A percentile compares a stretch with the other conserved stretches of the same genome.
These are phyloP conservation scores for Pyrenochaeta sp. DNA, from an alignment of 2,329 filamentous ascomycete species.

Conservation along the genomic window DNA sequence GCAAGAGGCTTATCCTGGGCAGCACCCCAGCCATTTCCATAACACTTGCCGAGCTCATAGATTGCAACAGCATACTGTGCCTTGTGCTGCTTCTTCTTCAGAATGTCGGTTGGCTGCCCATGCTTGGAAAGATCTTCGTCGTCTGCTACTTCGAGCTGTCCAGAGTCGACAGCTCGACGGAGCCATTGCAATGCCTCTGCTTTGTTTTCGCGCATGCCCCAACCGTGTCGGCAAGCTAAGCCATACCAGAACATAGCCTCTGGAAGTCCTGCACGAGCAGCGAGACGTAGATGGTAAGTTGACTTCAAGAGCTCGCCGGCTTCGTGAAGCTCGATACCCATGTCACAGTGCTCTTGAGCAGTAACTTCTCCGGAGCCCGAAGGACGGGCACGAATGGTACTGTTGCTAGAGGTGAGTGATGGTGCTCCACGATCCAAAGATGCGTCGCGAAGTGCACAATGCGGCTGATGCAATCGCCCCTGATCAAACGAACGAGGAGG, in stretches of 20 bases:
- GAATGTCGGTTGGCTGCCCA: slow-evolving; percentile 68
- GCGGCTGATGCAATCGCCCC: slow-evolving; percentile 25
- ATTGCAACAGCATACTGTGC: slow-evolving; percentile 95
- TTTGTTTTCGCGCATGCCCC: slow-evolving; percentile 95
- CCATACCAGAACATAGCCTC: slow-evolving; percentile 97
- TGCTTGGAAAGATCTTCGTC: slow-evolving; percentile 72
- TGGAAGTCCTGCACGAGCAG: slow-evolving; percentile 83
- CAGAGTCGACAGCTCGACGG: slow-evolving; percentile 85
- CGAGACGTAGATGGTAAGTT: slow-evolving; percentile 92
- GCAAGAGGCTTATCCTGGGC: slow-evolving; percentile 89
- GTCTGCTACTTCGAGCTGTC: slow-evolving; percentile 81
- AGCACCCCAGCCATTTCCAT: slow-evolving; percentile 98
- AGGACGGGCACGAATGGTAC: slow-evolving; percentile 56
- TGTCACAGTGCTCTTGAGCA: slow-evolving; percentile 86
- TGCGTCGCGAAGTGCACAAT: slow-evolving; percentile 13
- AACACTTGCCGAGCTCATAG: slow-evolving; percentile 94
- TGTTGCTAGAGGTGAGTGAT: slow-evolving; percentile 53
- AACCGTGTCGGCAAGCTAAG: slow-evolving; percentile 92
- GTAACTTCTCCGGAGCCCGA: slow-evolving; percentile 68
- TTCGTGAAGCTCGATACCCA: slow-evolving; percentile 90
- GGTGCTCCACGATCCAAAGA: slow-evolving; percentile 37
- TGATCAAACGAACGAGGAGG: slow-evolving; percentile 47
- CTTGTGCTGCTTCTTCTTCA: slow-evolving; percentile 81
- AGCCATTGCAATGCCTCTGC: slow-evolving; percentile 91
- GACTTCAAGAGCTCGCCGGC: slow-evolving; percentile 88